These are phyloP conservation scores for Pseudogymnoascus sp. DNA, from an alignment of 2,329 filamentous ascomycete species.

Conservation along the genomic window DNA sequence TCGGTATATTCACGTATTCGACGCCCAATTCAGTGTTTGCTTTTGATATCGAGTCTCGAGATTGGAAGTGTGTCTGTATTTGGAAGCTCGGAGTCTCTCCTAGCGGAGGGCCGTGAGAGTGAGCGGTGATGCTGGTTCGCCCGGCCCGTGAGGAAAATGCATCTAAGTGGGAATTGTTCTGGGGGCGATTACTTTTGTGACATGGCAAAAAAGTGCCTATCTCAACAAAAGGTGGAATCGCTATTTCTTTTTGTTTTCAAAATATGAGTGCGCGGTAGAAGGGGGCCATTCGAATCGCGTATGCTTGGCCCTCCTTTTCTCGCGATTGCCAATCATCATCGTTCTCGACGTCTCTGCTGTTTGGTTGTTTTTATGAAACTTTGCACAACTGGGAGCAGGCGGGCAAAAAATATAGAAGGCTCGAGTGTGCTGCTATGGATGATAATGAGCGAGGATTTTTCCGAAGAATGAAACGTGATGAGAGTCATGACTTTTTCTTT, in stretches of 20 bases:
- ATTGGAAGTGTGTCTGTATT: neutral
- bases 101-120: constrained; percentile 26
- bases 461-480: constrained; percentile 6
- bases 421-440: constrained; percentile 7
- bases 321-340: constrained; percentile 4
- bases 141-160: constrained; percentile 24
- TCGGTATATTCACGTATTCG: constrained; percentile 8
- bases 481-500: constrained; percentile 7
- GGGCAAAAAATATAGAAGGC: constrained; percentile 6
- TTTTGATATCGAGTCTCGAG: constrained; percentile 3
- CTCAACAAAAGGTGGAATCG: constrained; percentile 4
- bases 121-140: constrained; percentile 28
- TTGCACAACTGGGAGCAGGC: constrained; percentile 4
- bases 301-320: constrained; percentile 6
- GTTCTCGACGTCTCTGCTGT: constrained; percentile 6
- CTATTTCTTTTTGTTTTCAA: constrained; percentile 4
- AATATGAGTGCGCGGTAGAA: constrained; percentile 7
- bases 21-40: constrained; percentile 1
- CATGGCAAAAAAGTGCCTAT: constrained; percentile 1
- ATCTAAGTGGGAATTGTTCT: constrained; percentile 2
- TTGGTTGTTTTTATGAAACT: constrained; percentile 8
- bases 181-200: neutral
- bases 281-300: constrained; percentile 4
- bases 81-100: constrained; percentile 10
- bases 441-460: constrained; percentile 7